Base-by-base conservation (phyloP, 2,329 filamentous ascomycete genomes). In the Curvularia lunata region DNA sequence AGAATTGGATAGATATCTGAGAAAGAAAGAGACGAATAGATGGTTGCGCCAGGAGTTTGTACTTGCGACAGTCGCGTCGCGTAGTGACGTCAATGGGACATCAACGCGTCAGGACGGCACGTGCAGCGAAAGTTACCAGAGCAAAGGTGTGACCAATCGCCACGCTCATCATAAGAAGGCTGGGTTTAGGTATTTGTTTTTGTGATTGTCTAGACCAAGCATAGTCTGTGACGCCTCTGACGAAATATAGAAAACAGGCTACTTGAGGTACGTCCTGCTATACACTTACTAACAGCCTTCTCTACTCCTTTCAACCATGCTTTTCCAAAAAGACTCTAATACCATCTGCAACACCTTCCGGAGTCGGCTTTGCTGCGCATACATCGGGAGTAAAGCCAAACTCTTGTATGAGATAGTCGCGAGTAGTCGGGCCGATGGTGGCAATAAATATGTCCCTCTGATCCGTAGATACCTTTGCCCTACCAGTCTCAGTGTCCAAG, bases 371-470 rank as follows among this genome's bases (percentile, higher is more conserved):
- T 68, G 86, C 85, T 1, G 95, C 91, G 75, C 90, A 96, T n/a
- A 91, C 89, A 72, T 94, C 88, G 1, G 91, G 87, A 66, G 87
- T 83, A 62, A 88, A 89, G 0, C 79, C 85, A 73, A 92, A 91
- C 1, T 81, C 83, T 19, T 82, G 80, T 16, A 80, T 74, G 43
- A 99, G 78, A 77, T 91, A 88, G 65, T 92, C 87, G 62, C 88
- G 84, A 10, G 95, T 99, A 18, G 95, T 99, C 12, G 95, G 94
- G 0, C 95, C 95, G 76, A 99, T 99, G 0, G 93, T 96, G 13
- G 89, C 91, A 59, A 98, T 82, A 61, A 85, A 87, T 1, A 87
- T 89, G 49, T 75, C 82, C 9, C 78, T 78, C 21, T 50, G 27
- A 28, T 45, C 52, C 34, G 38, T 54, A 27, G 34, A 52, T 55